phyloP scores from a whole-genome alignment of 495 filamentous ascomycete species.

The Lepidopterella palustris region DNA sequence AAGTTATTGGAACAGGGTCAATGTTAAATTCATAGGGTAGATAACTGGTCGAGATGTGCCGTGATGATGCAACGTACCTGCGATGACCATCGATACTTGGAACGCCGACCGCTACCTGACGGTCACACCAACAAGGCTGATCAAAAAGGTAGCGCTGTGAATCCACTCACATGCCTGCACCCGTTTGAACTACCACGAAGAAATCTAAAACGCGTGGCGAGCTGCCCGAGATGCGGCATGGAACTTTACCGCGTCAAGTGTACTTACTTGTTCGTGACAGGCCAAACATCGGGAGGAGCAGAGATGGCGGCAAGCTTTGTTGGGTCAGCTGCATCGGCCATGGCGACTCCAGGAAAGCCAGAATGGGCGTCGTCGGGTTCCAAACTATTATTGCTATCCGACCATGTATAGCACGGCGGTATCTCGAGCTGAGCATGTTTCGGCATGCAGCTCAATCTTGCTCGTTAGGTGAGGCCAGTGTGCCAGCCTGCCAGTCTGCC shows the following conservation, averaged over 20 bases:
- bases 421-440: conserved; percentile 21
- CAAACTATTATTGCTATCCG: conserved; percentile 4
- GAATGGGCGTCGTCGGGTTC: too few relatives aligned
- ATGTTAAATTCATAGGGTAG: neutral
- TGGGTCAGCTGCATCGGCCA: conserved; percentile 23
- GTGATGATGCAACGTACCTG: conserved; percentile 4
- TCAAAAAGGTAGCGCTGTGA: neutral
- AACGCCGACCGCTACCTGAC: conserved; percentile 7
- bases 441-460: conserved; percentile 17
- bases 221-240: neutral
- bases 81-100: conserved; percentile 5
- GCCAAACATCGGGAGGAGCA: neutral
- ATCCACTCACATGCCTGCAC: conserved; percentile 6
- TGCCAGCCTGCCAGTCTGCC: neutral
- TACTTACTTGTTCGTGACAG: conserved; percentile 15
- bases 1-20: conserved; percentile 2
- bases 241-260: neutral
- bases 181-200: neutral
- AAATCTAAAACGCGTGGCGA: conserved; percentile 14
- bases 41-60: neutral
- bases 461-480: neutral
- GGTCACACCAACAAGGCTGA: conserved; percentile 4
- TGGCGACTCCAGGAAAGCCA: neutral
- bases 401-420: neutral
- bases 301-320: neutral